Conservation (phyloP, 805 yeast species). For the Kockiozyma suomiensis region DNA sequence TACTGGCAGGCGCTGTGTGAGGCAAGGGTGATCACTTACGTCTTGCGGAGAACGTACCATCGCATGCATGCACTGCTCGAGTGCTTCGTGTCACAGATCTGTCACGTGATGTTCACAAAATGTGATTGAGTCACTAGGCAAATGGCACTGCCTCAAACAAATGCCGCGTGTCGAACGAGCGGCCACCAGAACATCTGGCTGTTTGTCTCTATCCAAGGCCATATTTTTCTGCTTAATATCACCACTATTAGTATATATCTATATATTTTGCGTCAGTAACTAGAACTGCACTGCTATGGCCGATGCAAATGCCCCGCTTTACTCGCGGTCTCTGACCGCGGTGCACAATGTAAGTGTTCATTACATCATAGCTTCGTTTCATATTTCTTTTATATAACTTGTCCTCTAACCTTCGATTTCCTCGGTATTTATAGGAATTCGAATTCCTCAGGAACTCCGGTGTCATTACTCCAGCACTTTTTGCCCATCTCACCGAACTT, state of each 20-base stretch:
- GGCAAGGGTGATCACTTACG: neutral
- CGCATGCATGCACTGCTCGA: no score
- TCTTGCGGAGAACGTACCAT: neutral
- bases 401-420: neutral
- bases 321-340: conserved; percentile 77
- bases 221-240: no score
- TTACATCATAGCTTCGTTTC: conserved; percentile 7
- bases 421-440: conserved; percentile 52
- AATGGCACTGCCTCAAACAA: conserved; percentile 3
- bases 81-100: neutral
- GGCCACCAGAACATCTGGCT: no score
- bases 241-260: neutral
- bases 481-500: conserved; percentile 51
- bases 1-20: neutral
- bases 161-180: no score
- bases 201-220: no score
- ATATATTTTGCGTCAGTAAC: neutral
- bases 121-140: neutral
- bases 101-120: no score
- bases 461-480: conserved; percentile 63
- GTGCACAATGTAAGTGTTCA: conserved; percentile 53
- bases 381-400: neutral
- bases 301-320: conserved; percentile 36
- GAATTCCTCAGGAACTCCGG: conserved; percentile 77
- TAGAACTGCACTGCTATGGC: conserved; percentile 16